These are phyloP conservation scores for Glycine latifolia DNA, from an alignment of 306 rosid species.

Conservation along the genomic window DNA sequence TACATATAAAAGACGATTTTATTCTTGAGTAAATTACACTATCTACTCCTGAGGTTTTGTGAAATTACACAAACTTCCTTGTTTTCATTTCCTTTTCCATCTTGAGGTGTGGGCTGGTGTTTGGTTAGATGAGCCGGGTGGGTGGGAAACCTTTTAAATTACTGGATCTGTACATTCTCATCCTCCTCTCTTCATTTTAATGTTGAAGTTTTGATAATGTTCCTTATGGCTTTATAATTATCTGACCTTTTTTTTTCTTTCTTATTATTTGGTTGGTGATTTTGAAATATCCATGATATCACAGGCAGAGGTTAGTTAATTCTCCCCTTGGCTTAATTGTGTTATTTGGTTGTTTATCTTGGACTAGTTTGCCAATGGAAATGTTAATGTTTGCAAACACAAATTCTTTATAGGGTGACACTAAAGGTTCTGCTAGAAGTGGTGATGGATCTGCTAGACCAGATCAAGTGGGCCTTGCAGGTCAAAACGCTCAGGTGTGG, in stretches of 20 bases:
- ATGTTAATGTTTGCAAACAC: constrained; percentile 43
- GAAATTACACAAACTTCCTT: not conserved
- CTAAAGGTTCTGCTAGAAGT: constrained; percentile 83
- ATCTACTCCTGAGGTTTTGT: too few relatives aligned
- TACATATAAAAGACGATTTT: not conserved
- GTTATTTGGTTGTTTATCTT: constrained; percentile 11
- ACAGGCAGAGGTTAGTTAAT: constrained; percentile 80
- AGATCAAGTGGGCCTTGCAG: constrained; percentile 63
- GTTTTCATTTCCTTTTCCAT: constrained; percentile 29
- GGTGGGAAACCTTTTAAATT: constrained; percentile 10
- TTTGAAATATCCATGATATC: constrained; percentile 45
- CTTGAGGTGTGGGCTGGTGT: not conserved
- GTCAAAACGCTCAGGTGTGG: constrained; percentile 78
- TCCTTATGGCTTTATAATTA: constrained; percentile 14
- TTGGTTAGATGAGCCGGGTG: constrained; percentile 1
- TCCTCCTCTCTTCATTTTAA: not conserved
- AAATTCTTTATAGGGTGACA: constrained; percentile 74
- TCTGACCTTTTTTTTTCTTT: constrained; percentile 43
- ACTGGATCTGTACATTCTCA: constrained; percentile 22
- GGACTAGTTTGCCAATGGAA: constrained; percentile 10
- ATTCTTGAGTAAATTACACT: not conserved
- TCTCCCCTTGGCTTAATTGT: constrained; percentile 13
- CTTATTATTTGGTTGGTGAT: constrained; percentile 34
- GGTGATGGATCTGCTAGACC: constrained; percentile 79
- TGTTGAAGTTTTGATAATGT: constrained; percentile 7